These are phyloP conservation scores for Moesziomyces globuligerus DNA, from an alignment of 1,284 basidiomycete species.

Conservation along the genomic window DNA sequence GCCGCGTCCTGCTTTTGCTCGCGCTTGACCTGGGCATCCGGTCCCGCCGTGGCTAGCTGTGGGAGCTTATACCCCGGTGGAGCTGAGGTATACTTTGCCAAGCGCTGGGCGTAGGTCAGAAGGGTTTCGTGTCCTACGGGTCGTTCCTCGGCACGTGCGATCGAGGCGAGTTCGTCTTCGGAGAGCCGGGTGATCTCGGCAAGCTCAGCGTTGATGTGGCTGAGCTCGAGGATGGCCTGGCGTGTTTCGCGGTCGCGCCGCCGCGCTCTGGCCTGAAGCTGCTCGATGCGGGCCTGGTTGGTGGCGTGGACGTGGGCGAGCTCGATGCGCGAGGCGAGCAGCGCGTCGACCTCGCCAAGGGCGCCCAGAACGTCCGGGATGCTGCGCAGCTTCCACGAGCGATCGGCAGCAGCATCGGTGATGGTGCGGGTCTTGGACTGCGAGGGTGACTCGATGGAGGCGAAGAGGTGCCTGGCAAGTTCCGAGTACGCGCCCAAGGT, in stretches of 20 bases:
- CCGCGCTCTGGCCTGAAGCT: conserved; percentile 26
- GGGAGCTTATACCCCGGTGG: conserved; percentile 54
- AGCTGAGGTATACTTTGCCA: conserved; percentile 53
- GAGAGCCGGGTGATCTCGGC: conserved; percentile 36
- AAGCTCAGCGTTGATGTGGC: conserved; percentile 40
- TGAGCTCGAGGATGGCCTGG: conserved; percentile 36
- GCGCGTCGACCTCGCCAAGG: conserved; percentile 25
- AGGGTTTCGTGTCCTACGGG: conserved; percentile 35
- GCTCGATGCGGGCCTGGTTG: conserved; percentile 40
- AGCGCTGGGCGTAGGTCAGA: conserved; percentile 50
- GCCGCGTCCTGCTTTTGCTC: conserved; percentile 2
- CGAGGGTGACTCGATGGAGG: conserved; percentile 33
- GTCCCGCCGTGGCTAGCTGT: conserved; percentile 6
- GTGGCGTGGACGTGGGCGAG: conserved; percentile 39
- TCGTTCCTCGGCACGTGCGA: conserved; percentile 38
- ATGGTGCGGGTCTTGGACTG: conserved; percentile 5
- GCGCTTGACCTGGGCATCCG: conserved; percentile 1
- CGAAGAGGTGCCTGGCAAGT: conserved; percentile 40
- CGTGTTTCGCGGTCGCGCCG: conserved; percentile 35
- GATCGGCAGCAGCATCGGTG: conserved; percentile 19
- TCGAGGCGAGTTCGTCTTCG: conserved; percentile 28
- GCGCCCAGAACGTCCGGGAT: conserved; percentile 17
- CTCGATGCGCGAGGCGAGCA: conserved; percentile 24
- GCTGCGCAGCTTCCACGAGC: conserved; percentile 15
- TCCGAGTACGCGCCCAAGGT: conserved; percentile 41